Evolutionary conservation across 1,284 basidiomycete species (phyloP).

Genomic region (Ustilago crameri): DNA sequence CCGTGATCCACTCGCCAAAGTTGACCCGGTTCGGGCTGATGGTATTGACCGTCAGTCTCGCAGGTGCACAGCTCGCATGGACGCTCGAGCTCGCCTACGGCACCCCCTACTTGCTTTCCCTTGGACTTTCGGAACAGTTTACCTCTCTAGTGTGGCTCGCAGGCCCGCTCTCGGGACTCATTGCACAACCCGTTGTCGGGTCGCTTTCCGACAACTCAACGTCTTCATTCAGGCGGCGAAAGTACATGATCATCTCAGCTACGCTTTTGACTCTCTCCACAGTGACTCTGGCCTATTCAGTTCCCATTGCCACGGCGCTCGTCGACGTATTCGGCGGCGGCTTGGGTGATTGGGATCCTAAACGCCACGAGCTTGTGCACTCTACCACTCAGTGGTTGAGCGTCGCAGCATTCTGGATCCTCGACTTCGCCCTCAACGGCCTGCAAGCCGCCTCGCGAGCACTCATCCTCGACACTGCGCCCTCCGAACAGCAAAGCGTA

Average conservation of each 20-base stretch:
- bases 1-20: constrained; percentile 6
- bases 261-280: constrained; percentile 77
- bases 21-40: constrained; percentile 69
- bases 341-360: constrained; percentile 89
- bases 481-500: constrained; percentile 83
- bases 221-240: constrained; percentile 82
- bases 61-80: constrained; percentile 91
- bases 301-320: constrained; percentile 78
- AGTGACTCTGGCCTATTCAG: constrained; percentile 87
- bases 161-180: constrained; percentile 87
- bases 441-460: constrained; percentile 92
- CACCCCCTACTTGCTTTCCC: constrained; percentile 87
- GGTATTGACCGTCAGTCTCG: constrained; percentile 72
- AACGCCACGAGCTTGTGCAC: constrained; percentile 68
- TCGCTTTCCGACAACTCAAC: constrained; percentile 89
- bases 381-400: constrained; percentile 73
- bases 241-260: constrained; percentile 87
- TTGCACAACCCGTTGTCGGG: constrained; percentile 96
- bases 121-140: constrained; percentile 88
- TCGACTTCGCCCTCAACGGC: constrained; percentile 92
- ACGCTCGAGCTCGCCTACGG: constrained; percentile 84
- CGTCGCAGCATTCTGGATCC: constrained; percentile 88
- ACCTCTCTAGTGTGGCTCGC: constrained; percentile 97
- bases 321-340: constrained; percentile 82
- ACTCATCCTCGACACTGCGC: constrained; percentile 87